Evolutionary conservation across 441 rosid species (phyloP).

Genomic region (Theobroma grandiflorum): DNA sequence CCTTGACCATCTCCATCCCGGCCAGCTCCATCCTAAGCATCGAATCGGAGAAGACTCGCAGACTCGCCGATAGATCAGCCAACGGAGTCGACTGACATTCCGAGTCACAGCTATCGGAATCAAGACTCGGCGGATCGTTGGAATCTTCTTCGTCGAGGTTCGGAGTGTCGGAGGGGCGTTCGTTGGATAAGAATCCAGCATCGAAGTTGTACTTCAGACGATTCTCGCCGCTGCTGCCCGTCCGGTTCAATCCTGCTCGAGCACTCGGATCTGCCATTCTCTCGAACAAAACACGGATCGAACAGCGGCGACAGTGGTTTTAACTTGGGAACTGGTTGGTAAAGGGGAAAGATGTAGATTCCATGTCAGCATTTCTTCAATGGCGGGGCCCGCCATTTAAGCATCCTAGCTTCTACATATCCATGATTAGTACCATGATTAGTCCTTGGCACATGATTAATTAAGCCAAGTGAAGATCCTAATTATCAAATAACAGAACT

Average conservation of each 20-base stretch:
- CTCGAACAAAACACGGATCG: too few relatives aligned
- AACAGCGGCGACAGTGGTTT: too few relatives aligned
- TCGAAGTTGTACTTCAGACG: conserved; percentile 32
- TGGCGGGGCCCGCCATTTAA: too few relatives aligned
- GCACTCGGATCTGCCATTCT: conserved; percentile 15
- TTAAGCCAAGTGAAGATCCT: too few relatives aligned
- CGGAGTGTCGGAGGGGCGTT: conserved; percentile 5
- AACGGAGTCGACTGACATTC: conserved; percentile 23
- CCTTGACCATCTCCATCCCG: conserved; percentile 66
- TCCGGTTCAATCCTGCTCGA: conserved; percentile 2
- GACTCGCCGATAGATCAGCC: conserved; percentile 39
- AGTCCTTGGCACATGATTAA: too few relatives aligned
- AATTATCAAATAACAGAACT: too few relatives aligned
- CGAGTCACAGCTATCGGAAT: conserved; percentile 27
- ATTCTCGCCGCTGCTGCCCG: conserved; percentile 19
- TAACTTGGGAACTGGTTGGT: too few relatives aligned
- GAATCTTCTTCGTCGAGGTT: conserved; percentile 36
- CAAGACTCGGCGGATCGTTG: conserved; percentile 25
- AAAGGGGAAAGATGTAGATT: too few relatives aligned
- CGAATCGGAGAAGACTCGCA: conserved; percentile 56
- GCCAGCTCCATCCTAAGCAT: conserved; percentile 50
- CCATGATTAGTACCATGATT: too few relatives aligned
- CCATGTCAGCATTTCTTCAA: too few relatives aligned
- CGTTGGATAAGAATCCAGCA: conserved; percentile 31
- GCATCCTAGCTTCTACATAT: too few relatives aligned